Conservation (phyloP, 1,139 yeast genomes). For the Yamadazyma triangularis region DNA sequence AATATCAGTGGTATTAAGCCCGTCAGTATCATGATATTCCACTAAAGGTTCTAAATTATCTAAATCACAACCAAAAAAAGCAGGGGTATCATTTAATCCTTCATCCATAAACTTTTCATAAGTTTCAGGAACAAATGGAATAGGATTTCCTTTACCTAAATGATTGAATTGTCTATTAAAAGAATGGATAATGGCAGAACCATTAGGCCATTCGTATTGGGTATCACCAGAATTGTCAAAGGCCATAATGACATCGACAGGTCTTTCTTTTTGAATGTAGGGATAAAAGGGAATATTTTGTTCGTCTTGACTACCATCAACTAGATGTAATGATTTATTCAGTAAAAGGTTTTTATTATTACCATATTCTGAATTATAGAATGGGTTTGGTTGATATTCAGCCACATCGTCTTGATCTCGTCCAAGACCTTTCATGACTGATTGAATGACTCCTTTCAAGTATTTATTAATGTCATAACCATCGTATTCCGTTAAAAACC, state of each 20-base stretch:
- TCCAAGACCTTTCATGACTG: slow-evolving; percentile 23
- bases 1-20: slow-evolving; percentile 28
- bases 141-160: slow-evolving; percentile 38
- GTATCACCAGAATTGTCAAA: slow-evolving; percentile 87
- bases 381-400: slow-evolving; percentile 39
- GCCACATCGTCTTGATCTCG: slow-evolving; percentile 34
- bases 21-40: slow-evolving; percentile 21
- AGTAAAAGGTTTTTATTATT: slow-evolving; percentile 4
- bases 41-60: slow-evolving; percentile 25
- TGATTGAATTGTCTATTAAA: slow-evolving; percentile 44
- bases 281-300: slow-evolving; percentile 82
- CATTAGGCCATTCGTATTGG: slow-evolving; percentile 66
- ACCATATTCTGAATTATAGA: slow-evolving; percentile 19
- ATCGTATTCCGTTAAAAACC: slow-evolving; percentile 22
- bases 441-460: slow-evolving; percentile 22
- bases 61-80: slow-evolving; percentile 41
- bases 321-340: slow-evolving; percentile 47
- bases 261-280: slow-evolving; percentile 62
- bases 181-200: slow-evolving; percentile 59
- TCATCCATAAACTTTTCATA: slow-evolving; percentile 22
- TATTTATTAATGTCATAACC: slow-evolving; percentile 16
- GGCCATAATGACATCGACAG: slow-evolving; percentile 76
- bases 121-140: slow-evolving; percentile 37
- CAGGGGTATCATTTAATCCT: slow-evolving; percentile 28
- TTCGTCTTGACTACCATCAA: slow-evolving; percentile 87